These are phyloP conservation scores for Fraxinus americana DNA, from an alignment of 257 asterid genomes.

Conservation along the genomic window DNA sequence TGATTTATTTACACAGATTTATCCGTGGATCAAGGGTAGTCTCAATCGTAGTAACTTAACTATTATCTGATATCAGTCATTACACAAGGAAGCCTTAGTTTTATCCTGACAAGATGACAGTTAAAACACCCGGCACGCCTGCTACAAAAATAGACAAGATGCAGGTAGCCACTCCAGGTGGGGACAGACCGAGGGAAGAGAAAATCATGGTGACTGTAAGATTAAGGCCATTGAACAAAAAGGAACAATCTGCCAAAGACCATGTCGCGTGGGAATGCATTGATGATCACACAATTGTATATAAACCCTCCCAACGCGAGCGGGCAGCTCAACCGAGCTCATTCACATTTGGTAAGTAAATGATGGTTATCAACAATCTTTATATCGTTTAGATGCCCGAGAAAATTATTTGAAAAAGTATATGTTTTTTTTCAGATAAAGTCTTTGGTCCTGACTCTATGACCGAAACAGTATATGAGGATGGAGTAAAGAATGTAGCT, in stretches of 20 bases:
- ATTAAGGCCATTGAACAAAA: constrained; percentile 86
- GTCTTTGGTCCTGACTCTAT: constrained; percentile 79
- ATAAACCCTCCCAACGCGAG: constrained; percentile 59
- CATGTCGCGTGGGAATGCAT: constrained; percentile 86
- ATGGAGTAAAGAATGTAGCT: constrained; percentile 92
- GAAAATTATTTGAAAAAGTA: constrained; percentile 4
- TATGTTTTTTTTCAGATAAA: constrained; percentile 56
- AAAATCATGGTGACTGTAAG: constrained; percentile 88
- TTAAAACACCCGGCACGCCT: constrained; percentile 75
- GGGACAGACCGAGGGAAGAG: constrained; percentile 68
- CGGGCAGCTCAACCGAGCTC: constrained; percentile 56
- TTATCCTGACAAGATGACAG: constrained; percentile 53
- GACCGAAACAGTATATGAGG: constrained; percentile 81
- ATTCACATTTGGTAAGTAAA: constrained; percentile 73
- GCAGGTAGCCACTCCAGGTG: constrained; percentile 71
- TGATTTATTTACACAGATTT: constrained; percentile 21
- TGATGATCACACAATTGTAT: constrained; percentile 72
- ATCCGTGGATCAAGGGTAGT: constrained; percentile 14
- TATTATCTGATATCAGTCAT: not conserved
- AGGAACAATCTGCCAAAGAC: constrained; percentile 78
- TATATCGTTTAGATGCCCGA: not conserved
- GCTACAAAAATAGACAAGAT: constrained; percentile 51
- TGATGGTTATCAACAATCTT: not conserved
- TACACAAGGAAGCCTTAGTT: not conserved
- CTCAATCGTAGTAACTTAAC: not conserved